These are phyloP conservation scores for Penicillium silybi DNA, from an alignment of 495 filamentous ascomycete genomes.

Conservation along the genomic window DNA sequence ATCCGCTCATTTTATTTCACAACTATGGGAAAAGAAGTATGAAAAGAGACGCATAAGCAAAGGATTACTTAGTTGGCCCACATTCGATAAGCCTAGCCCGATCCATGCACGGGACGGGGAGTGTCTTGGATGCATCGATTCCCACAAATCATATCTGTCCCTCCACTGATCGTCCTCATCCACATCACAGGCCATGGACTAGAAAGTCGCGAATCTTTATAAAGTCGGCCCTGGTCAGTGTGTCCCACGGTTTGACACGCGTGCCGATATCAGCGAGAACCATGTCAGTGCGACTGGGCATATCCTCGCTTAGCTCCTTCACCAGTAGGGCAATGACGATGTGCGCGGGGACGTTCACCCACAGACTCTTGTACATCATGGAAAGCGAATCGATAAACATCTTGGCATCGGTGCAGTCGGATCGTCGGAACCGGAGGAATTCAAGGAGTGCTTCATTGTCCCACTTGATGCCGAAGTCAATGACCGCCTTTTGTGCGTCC, in stretches of 20 bases:
- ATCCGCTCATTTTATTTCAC: too few species aligned
- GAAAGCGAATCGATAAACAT: not conserved
- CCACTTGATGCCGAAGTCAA: not conserved
- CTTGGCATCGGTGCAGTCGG: not conserved
- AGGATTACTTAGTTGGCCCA: too few species aligned
- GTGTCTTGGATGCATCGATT: too few species aligned
- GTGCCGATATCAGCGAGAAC: not conserved
- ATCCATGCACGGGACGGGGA: too few species aligned
- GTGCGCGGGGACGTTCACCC: not conserved
- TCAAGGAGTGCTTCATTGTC: not conserved
- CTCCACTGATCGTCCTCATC: not conserved
- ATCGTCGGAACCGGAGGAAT: not conserved
- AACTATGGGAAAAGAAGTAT: too few species aligned
- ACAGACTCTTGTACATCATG: not conserved
- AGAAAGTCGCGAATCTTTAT: not conserved
- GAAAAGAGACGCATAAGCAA: too few species aligned
- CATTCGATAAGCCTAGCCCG: too few species aligned
- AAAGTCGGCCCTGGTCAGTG: not conserved
- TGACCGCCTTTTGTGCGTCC: not conserved
- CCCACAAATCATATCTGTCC: too few species aligned
- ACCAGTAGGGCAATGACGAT: not conserved
- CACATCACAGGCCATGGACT: not conserved
- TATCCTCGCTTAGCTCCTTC: not conserved
- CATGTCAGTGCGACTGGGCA: not conserved
- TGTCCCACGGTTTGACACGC: not conserved